Conservation (phyloP, 306 rosid species). For the Inga laurina region DNA sequence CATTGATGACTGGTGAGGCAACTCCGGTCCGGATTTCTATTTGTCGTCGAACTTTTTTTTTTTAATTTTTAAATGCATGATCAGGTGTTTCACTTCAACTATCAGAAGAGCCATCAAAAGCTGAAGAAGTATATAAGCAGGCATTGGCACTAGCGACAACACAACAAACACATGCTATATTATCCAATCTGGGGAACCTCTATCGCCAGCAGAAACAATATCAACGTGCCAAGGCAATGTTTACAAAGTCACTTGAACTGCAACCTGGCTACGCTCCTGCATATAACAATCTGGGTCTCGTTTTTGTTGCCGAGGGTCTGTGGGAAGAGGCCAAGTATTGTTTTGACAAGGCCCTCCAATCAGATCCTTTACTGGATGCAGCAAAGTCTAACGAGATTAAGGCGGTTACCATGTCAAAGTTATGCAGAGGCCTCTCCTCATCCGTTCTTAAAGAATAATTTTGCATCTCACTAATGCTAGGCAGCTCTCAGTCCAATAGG, state of each 20-base stretch:
- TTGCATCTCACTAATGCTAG: slow-evolving; percentile 19
- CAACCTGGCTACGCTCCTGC: slow-evolving; percentile 95
- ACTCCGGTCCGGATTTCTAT: background rate
- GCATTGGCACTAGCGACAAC: slow-evolving; percentile 72
- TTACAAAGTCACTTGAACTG: slow-evolving; percentile 81
- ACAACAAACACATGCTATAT: slow-evolving; percentile 64
- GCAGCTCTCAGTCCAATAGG: background rate
- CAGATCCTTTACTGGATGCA: slow-evolving; percentile 83
- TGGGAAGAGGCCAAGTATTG: slow-evolving; percentile 92
- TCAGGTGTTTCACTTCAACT: slow-evolving; percentile 88
- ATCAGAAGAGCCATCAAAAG: slow-evolving; percentile 64
- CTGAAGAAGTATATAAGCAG: slow-evolving; percentile 78
- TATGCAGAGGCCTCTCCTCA: slow-evolving; percentile 48
- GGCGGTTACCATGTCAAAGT: slow-evolving; percentile 58
- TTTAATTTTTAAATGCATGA: slow-evolving; percentile 27
- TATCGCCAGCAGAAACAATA: slow-evolving; percentile 85
- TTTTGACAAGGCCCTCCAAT: slow-evolving; percentile 77
- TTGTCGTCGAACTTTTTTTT: background rate
- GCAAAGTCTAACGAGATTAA: slow-evolving; percentile 85
- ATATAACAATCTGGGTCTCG: slow-evolving; percentile 87
- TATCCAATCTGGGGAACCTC: slow-evolving; percentile 88
- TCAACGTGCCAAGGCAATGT: slow-evolving; percentile 90
- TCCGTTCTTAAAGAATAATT: slow-evolving; percentile 42
- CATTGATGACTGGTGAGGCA: slow-evolving; percentile 9
- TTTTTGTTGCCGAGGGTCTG: slow-evolving; percentile 85